phyloP scores from a whole-genome alignment of 1,284 basidiomycete species.

The Kalmanozyma brasiliensis region DNA sequence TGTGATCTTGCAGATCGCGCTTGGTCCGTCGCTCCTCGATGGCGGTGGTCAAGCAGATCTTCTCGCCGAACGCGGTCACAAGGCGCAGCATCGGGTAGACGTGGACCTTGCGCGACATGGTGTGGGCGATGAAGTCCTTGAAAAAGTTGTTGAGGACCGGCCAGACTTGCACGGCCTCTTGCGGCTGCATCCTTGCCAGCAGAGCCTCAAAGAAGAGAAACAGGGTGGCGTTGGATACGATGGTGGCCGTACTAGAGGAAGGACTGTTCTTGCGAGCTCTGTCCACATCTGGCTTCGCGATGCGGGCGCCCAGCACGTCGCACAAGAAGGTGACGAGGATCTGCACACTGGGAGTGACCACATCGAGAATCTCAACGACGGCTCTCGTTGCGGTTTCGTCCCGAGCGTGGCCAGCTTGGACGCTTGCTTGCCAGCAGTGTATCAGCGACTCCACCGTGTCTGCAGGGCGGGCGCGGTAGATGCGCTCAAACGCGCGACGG shows the following conservation, averaged over 20 bases:
- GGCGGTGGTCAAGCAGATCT: conserved; percentile 82
- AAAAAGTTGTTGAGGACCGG: conserved; percentile 75
- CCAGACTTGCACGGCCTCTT: conserved; percentile 92
- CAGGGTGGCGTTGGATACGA: conserved; percentile 66
- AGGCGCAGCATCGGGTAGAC: conserved; percentile 83
- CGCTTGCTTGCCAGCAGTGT: conserved; percentile 75
- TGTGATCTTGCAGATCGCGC: conserved; percentile 92
- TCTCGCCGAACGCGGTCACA: conserved; percentile 81
- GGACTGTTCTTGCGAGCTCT: conserved; percentile 14
- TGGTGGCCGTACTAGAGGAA: conserved; percentile 5
- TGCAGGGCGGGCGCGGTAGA: conserved; percentile 81
- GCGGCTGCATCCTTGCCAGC: conserved; percentile 83
- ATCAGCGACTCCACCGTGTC: conserved; percentile 85
- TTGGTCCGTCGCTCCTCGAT: conserved; percentile 87
- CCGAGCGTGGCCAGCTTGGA: conserved; percentile 6
- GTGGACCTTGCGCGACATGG: conserved; percentile 68
- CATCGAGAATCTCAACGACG: conserved; percentile 83
- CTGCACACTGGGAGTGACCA: conserved; percentile 85
- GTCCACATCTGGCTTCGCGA: conserved; percentile 71
- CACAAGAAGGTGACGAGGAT: conserved; percentile 89
- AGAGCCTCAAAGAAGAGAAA: conserved; percentile 91
- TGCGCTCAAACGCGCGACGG: conserved; percentile 74
- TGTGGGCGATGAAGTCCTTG: conserved; percentile 77
- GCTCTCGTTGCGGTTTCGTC: conserved; percentile 7
- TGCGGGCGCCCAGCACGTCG: conserved; percentile 71